Conservation (phyloP, 257 asterid species). For the Rhazya stricta region DNA sequence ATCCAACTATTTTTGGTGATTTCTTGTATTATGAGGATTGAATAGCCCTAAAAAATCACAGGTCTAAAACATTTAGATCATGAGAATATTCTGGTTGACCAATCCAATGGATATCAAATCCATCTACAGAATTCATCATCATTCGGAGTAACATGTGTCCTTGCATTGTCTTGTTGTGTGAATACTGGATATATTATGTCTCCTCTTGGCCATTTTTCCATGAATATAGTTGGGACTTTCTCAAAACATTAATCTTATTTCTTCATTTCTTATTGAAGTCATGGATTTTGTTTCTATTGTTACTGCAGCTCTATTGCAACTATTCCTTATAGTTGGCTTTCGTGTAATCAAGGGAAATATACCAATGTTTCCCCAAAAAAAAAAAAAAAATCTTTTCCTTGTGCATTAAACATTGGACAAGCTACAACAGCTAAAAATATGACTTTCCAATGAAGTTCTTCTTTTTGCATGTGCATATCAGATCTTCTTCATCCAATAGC, state of each 20-base stretch:
- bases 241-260: too few relatives aligned
- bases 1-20: background rate
- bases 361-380: constrained; percentile 4
- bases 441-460: background rate
- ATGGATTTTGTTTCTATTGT: background rate
- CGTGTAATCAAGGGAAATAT: background rate
- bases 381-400: background rate
- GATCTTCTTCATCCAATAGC: background rate
- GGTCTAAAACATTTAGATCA: background rate
- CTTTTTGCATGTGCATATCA: background rate
- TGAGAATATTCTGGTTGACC: background rate
- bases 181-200: background rate
- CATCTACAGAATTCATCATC: background rate
- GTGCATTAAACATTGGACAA: background rate
- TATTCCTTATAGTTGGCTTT: background rate
- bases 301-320: background rate
- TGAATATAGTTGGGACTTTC: background rate
- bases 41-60: background rate
- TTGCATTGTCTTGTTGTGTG: background rate
- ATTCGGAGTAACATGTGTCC: background rate
- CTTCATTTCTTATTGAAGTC: background rate
- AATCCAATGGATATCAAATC: background rate
- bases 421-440: background rate
- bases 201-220: background rate
- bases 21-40: background rate